Conservation (phyloP, 768 basidiomycete genomes). For the Boletus tylopilopsis region DNA sequence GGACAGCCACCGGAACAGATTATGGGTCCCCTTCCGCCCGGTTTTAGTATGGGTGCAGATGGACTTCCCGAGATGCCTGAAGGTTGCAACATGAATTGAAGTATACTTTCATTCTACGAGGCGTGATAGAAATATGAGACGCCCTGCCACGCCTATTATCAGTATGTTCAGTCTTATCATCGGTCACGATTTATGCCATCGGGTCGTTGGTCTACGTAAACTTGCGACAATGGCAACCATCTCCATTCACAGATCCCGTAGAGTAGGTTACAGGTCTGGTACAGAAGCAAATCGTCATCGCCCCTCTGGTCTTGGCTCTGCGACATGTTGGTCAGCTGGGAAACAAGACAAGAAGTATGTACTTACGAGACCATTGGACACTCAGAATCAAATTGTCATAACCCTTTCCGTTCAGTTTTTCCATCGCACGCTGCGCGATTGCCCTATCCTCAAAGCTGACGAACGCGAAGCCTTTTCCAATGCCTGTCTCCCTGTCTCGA, state of each 20-base stretch:
- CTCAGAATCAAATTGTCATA: conserved; percentile 88
- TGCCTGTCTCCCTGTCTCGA: conserved; percentile 88
- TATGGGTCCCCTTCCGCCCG: conserved; percentile 80
- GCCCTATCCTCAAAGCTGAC: conserved; percentile 88
- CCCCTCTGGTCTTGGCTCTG: conserved; percentile 45
- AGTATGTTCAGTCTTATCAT: too few species aligned
- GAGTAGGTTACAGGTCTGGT: conserved; percentile 2
- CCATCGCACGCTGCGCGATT: conserved; percentile 82
- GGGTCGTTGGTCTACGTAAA: too few species aligned
- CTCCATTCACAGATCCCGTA: too few species aligned
- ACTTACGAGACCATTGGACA: conserved; percentile 64
- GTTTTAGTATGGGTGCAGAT: conserved; percentile 52
- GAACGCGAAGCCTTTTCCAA: conserved; percentile 96
- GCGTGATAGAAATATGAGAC: too few species aligned
- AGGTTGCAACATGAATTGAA: conserved; percentile 11
- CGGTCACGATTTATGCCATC: too few species aligned
- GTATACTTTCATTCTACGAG: neutral
- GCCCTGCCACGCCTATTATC: too few species aligned
- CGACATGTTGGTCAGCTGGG: conserved; percentile 1
- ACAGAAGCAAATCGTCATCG: conserved; percentile 16
- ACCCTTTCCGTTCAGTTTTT: conserved; percentile 87
- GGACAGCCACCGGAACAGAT: conserved; percentile 78
- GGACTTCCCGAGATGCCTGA: conserved; percentile 48
- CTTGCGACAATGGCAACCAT: too few species aligned
- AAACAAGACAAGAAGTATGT: neutral